Evolutionary conservation across 768 basidiomycete species (phyloP).

Genomic region (Pholiota microspora): DNA sequence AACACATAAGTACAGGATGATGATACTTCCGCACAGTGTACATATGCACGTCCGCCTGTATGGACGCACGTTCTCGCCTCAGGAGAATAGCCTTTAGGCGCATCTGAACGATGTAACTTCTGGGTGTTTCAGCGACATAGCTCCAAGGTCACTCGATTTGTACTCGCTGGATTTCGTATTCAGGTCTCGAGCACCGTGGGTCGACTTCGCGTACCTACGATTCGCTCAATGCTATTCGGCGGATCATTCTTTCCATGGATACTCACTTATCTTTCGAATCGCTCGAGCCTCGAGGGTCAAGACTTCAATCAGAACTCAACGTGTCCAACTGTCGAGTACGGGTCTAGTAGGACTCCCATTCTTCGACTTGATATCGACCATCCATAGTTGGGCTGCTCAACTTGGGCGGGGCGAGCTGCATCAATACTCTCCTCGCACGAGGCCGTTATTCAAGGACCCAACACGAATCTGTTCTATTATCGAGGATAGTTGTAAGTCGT

Average conservation of each 20-base stretch:
- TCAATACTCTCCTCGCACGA: neutral
- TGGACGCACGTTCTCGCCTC: neutral
- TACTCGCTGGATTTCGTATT: neutral
- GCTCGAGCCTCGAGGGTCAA: too few species aligned
- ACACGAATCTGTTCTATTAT: neutral
- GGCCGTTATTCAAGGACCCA: neutral
- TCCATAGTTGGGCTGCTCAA: neutral
- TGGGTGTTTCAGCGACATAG: neutral
- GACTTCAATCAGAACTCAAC: neutral
- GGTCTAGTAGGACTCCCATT: neutral
- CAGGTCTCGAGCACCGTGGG: neutral
- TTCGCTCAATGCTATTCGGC: neutral
- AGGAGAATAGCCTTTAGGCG: neutral
- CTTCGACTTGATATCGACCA: neutral
- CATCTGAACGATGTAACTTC: neutral
- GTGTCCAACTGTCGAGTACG: neutral
- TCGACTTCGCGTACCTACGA: neutral
- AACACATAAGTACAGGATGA: neutral
- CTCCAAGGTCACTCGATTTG: neutral
- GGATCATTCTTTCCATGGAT: neutral
- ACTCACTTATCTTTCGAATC: neutral
- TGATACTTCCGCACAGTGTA: neutral
- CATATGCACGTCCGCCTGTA: neutral
- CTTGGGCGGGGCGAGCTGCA: neutral
- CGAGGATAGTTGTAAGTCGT: neutral